Evolutionary conservation across 2,329 filamentous ascomycete species (phyloP).

Genomic region (Helminthosporium solani): DNA sequence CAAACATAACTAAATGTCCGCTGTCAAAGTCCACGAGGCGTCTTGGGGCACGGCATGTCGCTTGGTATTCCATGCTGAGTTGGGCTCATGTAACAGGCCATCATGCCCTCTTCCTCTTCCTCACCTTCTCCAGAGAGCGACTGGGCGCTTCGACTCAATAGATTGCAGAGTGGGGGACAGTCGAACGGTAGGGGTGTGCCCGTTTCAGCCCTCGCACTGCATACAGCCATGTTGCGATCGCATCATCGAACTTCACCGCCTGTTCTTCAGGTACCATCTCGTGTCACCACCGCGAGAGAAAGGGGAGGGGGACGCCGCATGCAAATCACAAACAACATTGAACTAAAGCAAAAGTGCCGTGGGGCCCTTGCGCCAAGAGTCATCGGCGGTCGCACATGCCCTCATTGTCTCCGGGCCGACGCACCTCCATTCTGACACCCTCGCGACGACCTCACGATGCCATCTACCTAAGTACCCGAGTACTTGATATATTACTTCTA

Average conservation of each 20-base stretch:
- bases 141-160: no score
- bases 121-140: no score
- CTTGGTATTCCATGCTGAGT: no score
- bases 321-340: no score
- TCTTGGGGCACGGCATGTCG: no score
- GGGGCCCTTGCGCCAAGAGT: slow-evolving; percentile 6
- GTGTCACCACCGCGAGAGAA: background rate
- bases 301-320: slow-evolving; percentile 5
- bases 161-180: background rate
- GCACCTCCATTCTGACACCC: background rate
- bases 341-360: no score
- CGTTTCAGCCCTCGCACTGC: background rate
- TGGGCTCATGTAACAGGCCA: no score
- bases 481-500: no score
- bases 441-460: background rate
- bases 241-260: background rate
- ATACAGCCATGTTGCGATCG: background rate
- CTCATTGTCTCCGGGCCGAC: slow-evolving; percentile 6
- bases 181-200: slow-evolving; percentile 1
- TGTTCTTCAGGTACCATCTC: background rate
- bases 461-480: background rate
- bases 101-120: no score
- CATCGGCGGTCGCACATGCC: slow-evolving; percentile 8
- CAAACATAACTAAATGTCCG: background rate
- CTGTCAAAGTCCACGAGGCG: no score